Conservation (phyloP, 805 yeast genomes). For the Metschnikowia gelsemii region DNA sequence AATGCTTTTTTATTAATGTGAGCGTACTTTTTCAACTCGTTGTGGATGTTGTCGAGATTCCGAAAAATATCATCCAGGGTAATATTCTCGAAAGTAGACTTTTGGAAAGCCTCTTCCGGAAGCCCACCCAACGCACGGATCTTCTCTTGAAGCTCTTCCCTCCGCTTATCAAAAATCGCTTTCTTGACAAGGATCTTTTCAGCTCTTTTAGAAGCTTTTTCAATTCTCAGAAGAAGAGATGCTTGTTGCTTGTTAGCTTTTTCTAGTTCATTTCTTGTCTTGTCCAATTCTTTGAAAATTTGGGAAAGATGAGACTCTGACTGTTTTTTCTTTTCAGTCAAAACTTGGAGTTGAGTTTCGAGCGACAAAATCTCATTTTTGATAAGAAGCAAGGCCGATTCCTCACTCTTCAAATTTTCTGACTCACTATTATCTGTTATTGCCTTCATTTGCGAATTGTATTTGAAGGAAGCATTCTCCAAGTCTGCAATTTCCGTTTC, state of each 20-base stretch:
- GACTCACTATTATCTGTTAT: slow-evolving; percentile 9
- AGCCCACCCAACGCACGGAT: slow-evolving; percentile 84
- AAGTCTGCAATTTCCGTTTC: slow-evolving; percentile 42
- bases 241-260: slow-evolving; percentile 60
- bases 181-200: slow-evolving; percentile 67
- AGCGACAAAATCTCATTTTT: slow-evolving; percentile 29
- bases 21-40: slow-evolving; percentile 57
- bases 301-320: slow-evolving; percentile 25
- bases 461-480: slow-evolving; percentile 11
- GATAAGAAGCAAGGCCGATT: slow-evolving; percentile 28
- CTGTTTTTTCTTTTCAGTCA: slow-evolving; percentile 25
- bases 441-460: slow-evolving; percentile 13
- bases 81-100: slow-evolving; percentile 37
- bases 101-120: slow-evolving; percentile 76
- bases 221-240: slow-evolving; percentile 52
- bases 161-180: slow-evolving; percentile 54
- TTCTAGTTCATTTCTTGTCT: slow-evolving; percentile 41
- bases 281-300: slow-evolving; percentile 27
- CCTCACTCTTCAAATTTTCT: slow-evolving; percentile 10
- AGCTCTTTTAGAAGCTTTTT: slow-evolving; percentile 57
- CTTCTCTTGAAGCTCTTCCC: slow-evolving; percentile 69
- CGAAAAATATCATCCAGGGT: slow-evolving; percentile 53
- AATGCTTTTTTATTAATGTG: slow-evolving; percentile 88
- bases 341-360: slow-evolving; percentile 23
- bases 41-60: slow-evolving; percentile 53